Evolutionary conservation across 257 asterid genomes (phyloP).

Genomic region (Linaria vulgaris): DNA sequence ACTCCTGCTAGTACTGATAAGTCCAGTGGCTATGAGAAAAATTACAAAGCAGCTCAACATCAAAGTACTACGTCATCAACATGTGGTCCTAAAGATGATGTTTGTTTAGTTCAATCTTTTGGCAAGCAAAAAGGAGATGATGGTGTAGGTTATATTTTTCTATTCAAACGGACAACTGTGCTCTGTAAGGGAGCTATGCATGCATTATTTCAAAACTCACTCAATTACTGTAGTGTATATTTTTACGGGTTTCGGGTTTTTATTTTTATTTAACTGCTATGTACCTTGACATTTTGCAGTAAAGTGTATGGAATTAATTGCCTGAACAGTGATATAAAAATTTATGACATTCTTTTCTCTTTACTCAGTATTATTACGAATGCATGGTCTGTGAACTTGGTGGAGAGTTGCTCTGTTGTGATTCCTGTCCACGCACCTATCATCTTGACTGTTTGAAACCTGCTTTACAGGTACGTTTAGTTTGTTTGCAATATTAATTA

Average conservation of each 20-base stretch:
- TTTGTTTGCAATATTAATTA: background rate
- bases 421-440: conserved; percentile 58
- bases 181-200: background rate
- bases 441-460: conserved; percentile 69
- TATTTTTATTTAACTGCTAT: background rate
- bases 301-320: background rate
- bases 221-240: conserved; percentile 13
- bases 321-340: background rate
- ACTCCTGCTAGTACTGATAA: conserved; percentile 41
- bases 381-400: conserved; percentile 24
- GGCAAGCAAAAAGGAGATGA: conserved; percentile 66
- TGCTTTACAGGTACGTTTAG: conserved; percentile 54
- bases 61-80: conserved; percentile 32
- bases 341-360: background rate
- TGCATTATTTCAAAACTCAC: conserved; percentile 2
- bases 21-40: conserved; percentile 33
- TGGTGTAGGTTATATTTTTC: conserved; percentile 60
- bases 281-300: too few species aligned
- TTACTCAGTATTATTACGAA: conserved; percentile 26
- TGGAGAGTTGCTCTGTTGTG: conserved; percentile 64
- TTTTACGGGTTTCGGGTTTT: background rate
- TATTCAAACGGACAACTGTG: background rate
- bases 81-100: conserved; percentile 29
- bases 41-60: conserved; percentile 34
- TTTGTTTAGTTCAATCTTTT: conserved; percentile 27